Evolutionary conservation across 345 rosid genomes (phyloP), one percentile per base, ranked within the genome.

Genomic region (Eucalyptus paniculata): DNA sequence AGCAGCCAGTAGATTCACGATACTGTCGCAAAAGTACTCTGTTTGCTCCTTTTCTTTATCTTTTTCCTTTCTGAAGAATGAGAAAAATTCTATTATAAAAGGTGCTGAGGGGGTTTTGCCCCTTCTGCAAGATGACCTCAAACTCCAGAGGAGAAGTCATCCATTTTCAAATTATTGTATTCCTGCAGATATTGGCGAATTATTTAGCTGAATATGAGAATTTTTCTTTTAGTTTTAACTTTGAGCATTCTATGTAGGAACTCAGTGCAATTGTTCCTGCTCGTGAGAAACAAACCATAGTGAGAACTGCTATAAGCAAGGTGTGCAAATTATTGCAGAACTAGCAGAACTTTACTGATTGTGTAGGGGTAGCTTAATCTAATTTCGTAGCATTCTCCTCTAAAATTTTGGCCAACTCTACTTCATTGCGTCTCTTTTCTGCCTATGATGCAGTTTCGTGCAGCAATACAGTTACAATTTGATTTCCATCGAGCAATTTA

Each of bases 401-500:
- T 40, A 47, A 34, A 49, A 40, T 53, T 62, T 62, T 86, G 69
- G 88, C 90, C 72, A 80, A 50, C 83, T 82, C 88, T 91, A 77
- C 87, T 34, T 80, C 87, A 88, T 49, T 83, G 28, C 88, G 50
- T 88, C 82, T 65, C 89, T 88, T 85, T 37, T 89, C 87, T 89
- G 53, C 42, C 86, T 89, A 51, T 50, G 62, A 87, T 94, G 94
- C 96, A 98, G 99, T 98, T 98, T 85, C 97, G 99, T 86, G 96
- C 99, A 50, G 99, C 99, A 83, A 98, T 98, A 94, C 95, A 93
- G 91, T 92, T 97, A 94, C 99, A 98, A 83, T 98, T 96, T 91
- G 99, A 97, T 92, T 98, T 98, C 91, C 99, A 97, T 91, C 92
- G 99, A 93, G 99, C 97, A 91, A 98, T 98, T 82, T 96, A 97